Base-by-base conservation (phyloP, 1,139 yeast species). In the Debaryomyces nepalensis region DNA sequence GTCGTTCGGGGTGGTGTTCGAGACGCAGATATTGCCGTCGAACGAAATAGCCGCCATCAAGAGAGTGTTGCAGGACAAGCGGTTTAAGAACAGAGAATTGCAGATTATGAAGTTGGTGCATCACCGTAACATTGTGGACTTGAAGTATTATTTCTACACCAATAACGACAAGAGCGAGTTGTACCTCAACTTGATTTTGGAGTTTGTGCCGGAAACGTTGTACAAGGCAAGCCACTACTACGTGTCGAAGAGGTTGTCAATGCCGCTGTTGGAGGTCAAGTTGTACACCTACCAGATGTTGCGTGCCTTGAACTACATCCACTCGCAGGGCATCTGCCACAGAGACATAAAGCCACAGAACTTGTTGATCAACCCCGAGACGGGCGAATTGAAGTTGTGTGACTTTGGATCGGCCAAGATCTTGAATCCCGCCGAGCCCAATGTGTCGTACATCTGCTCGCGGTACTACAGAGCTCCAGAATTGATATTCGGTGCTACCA, bases 361-460 rank as follows among this genome's bases (percentile, higher is more conserved):
- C 66, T 75, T 93, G 47, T 74, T 93, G 57, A 86, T 93, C 49
- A 93, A 93, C 63, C 96, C 97, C 19, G 77, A 80, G 37, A 77
- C 84, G 7, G 95, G 96, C 10, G 80, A 86, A 44, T 77, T 95
- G 52, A 93, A 93, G 66, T 79, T 93, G 39, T 93, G 99, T 67
- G 99, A 93, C 68, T 93, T 93, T 64, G 99, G 99, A n/a, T 83
- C 95, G n/a, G 99, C 99, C 22, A 93, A 93, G 64, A 85, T 87
- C 44, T 76, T 93, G 47, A 87, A 86, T 39, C 95, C 96, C 5
- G 76, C 79, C 11, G 99, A 93, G 64, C 97, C 97, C 33, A 91
- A 91, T 61, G 99, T 93, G 23, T 86, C 96, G 9, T 93, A 93
- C 66, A 93, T 93, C 45, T 93, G 99, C 66, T 91, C 98, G 20